Evolutionary conservation across 225 moss, liverwort and hornwort genomes (phyloP), one percentile per base, ranked within the genome.

Genomic region (Bryoerythrophyllum caledonicum): DNA sequence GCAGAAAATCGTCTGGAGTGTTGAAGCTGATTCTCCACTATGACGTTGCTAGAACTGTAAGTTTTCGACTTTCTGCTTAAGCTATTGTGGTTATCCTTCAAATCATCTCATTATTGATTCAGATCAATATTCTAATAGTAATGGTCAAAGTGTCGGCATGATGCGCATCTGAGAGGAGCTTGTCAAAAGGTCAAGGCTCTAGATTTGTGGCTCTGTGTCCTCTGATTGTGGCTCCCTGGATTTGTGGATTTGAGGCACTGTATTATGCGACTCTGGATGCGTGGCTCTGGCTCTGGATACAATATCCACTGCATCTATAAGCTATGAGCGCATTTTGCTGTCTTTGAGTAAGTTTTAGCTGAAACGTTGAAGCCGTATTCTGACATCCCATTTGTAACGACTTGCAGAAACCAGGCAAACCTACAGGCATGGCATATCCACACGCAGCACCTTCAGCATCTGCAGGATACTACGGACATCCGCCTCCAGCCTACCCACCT

Each of bases 1-100:
- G 62, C 15, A 82, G 85, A 20, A 97, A 85, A 86, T 90, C 80
- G 17, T 70, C 94, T 60, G 92, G 96, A 64, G 74, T 79, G 78
- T 82, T 96, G 77, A 94, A 85, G 57, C 52, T 91, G 72, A 94
- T 96, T 58, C 49, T 94, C 57, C 94, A 96, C 75, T 94, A 44
- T 14, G 37, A 80, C 14, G 53, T 74, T 71, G 48, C 78, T 7
- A 76, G 75, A 61, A 2, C 34, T 48, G 86, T 87, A 72, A 81
- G 86, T 67, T 48, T 10, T 8, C 6, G 32, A 40, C 26, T 34
- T 6, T 5, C 38, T 38, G 38, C 38, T 38, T 8, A 38, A 38
- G 8, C 38, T 10, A 38, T 38, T 38, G 38, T 38, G 38, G 9
- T 38, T 38, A 38, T 38, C 37, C 37, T 38, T 38, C 13, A 28